Base-by-base conservation (phyloP, 192 early-diverging fungal genomes). In the Kickxella alabastrina region DNA sequence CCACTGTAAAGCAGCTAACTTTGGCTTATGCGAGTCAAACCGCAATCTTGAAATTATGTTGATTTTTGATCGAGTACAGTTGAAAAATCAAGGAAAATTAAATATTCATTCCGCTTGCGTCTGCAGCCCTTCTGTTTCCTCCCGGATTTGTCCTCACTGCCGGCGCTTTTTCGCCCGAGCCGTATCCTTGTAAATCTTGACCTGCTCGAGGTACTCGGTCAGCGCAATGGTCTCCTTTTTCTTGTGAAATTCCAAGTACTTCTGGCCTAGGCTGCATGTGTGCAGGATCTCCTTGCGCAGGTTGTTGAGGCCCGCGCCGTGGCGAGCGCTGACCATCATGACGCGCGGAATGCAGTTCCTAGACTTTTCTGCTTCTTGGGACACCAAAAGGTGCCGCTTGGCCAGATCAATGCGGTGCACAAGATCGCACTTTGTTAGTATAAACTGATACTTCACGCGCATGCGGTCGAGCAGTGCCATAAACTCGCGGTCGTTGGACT, bases 351-450 rank as follows among this genome's bases (percentile, higher is more conserved):
- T 57, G 54, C 76, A 78, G 65, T 68, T 45, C 12, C 42, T 45
- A 36, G 60, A 60, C 23, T 57, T 43, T 7, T 42, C 38, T 7
- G 66, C 47, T 32, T 75, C 78, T 34, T 80, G 58, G 36, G 79
- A 60, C 6, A 83, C 60, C 3, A 85, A 27, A 52, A 76, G 54
- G 26, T 86, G 72, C 3, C 78, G 75, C 21, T 84, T 77, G 4
- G 86, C 88, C 17, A 90, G 75, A 15, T 80, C 79, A 8, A 75
- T 69, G 12, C 82, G 70, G 14, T 76, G 66, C 2, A 86, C 77
- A 15, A 87, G 56, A 57, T 90, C 88, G 59, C 86, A 88, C 49
- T 90, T 90, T 24, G 88, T 90, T 43, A 77, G 47, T 5, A 77
- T 47, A 28, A 77, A 43, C 59, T 77, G 74, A 49, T 70, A 77